These are phyloP conservation scores for Syzygium aqueum DNA, from an alignment of 345 rosid genomes.

Conservation along the genomic window DNA sequence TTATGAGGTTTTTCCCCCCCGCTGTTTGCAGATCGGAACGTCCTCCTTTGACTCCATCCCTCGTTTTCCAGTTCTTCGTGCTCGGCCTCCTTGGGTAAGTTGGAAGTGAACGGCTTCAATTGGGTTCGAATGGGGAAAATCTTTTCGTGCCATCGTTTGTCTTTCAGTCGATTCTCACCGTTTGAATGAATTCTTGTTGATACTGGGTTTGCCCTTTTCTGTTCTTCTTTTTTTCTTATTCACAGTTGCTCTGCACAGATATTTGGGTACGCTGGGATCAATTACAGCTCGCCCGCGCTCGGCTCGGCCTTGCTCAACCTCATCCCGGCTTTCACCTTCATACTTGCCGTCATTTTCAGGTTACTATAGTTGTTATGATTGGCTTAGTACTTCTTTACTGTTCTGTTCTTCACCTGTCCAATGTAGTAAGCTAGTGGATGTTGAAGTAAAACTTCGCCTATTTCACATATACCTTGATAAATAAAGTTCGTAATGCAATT, in stretches of 20 bases:
- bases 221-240: background rate
- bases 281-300: constrained; percentile 42
- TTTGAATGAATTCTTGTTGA: background rate
- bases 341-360: constrained; percentile 41
- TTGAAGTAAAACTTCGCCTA: background rate
- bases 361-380: constrained; percentile 1
- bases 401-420: background rate
- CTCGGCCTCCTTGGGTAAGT: constrained; percentile 47
- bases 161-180: background rate
- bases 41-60: constrained; percentile 35
- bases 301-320: constrained; percentile 46
- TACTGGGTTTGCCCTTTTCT: background rate
- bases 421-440: background rate
- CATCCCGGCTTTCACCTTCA: constrained; percentile 37
- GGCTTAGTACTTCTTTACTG: background rate
- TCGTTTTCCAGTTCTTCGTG: constrained; percentile 34
- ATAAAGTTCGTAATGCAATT: background rate
- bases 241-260: constrained; percentile 22
- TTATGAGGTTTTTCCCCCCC: background rate
- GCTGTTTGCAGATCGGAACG: constrained; percentile 27
- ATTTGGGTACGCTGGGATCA: constrained; percentile 32
- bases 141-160: background rate
- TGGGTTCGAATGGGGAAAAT: background rate
- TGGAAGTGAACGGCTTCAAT: background rate
- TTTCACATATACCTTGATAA: background rate